Conservation (phyloP, 441 rosid species). For the Lepidium campestre region DNA sequence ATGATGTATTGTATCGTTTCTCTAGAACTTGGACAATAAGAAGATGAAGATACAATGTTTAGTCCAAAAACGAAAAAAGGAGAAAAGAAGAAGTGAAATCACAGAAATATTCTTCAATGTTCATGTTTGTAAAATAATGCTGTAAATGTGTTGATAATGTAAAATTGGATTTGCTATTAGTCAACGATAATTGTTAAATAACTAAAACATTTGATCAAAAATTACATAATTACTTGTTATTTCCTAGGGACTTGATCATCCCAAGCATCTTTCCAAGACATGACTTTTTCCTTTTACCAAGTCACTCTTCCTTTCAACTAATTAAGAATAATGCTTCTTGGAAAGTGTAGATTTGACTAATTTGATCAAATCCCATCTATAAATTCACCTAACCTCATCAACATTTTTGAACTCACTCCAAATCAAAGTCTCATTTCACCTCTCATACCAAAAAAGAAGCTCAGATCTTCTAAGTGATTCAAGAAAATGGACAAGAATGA, state of each 20-base stretch:
- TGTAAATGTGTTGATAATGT: too few relatives aligned
- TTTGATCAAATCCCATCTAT: slow-evolving; percentile 4
- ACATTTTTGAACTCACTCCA: background rate
- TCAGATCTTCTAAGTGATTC: background rate
- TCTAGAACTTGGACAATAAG: background rate
- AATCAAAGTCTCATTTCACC: background rate
- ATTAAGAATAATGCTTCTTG: background rate
- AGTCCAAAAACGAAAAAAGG: background rate
- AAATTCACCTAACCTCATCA: background rate
- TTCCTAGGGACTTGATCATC: too few relatives aligned
- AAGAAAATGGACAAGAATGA: background rate
- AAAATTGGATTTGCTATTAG: too few relatives aligned
- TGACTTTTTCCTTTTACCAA: too few relatives aligned
- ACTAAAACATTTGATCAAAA: too few relatives aligned
- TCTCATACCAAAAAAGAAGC: background rate
- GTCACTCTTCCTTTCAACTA: too few relatives aligned
- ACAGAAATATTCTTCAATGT: too few relatives aligned
- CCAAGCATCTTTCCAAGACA: too few relatives aligned
- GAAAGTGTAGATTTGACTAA: slow-evolving; percentile 2
- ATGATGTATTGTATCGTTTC: slow-evolving; percentile 9
- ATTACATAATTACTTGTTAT: too few relatives aligned
- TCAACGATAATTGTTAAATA: too few relatives aligned
- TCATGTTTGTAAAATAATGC: too few relatives aligned
- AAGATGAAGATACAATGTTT: background rate
- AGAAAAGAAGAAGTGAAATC: background rate